Conservation (phyloP, 257 asterid species). For the Ocimum tenuiflorum region DNA sequence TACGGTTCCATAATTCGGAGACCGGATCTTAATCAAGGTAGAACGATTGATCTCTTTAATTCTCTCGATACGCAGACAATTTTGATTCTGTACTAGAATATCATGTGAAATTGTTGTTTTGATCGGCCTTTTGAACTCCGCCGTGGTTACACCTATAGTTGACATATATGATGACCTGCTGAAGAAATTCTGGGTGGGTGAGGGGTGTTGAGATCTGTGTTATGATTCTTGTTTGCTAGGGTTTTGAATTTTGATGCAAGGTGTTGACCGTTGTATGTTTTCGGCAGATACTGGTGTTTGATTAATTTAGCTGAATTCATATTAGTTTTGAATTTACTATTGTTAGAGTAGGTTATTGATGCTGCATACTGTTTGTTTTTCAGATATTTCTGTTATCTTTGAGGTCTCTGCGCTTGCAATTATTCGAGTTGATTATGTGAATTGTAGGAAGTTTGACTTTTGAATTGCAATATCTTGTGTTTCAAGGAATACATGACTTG, state of each 20-base stretch:
- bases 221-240: background rate
- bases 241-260: background rate
- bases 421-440: background rate
- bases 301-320: no score
- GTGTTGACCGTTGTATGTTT: no score
- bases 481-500: background rate
- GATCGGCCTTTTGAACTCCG: background rate
- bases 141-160: background rate
- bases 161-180: background rate
- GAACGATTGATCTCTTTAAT: background rate
- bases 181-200: background rate
- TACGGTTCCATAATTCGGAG: constrained; percentile 15
- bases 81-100: background rate
- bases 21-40: constrained; percentile 24
- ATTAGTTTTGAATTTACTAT: no score
- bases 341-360: background rate
- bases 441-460: background rate
- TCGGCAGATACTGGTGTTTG: no score
- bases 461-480: background rate
- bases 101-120: no score
- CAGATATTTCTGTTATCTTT: background rate
- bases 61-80: background rate
- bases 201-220: constrained; percentile 18
- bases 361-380: no score
- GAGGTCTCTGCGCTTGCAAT: background rate